A percentile compares a stretch with the other conserved stretches of the same genome.
These are phyloP conservation scores for Trichoderma orchidacearum DNA, from an alignment of 495 filamentous ascomycete genomes.

Conservation along the genomic window DNA sequence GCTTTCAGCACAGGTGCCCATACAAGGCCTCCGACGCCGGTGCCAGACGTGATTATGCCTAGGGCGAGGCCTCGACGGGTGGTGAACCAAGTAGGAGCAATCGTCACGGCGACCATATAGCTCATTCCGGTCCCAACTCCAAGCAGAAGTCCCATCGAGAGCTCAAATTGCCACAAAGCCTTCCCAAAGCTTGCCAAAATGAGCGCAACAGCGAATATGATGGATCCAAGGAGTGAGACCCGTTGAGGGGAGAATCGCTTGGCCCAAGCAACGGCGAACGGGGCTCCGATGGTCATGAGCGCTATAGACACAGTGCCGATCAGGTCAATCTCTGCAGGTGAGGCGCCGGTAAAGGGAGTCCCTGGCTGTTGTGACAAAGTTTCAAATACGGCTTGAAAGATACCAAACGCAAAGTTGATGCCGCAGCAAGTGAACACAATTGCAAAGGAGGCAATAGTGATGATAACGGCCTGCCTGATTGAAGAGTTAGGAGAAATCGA, in stretches of 20 bases:
- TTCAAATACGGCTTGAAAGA: slow-evolving; percentile 34
- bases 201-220: slow-evolving; percentile 25
- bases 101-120: slow-evolving; percentile 56
- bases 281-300: slow-evolving; percentile 31
- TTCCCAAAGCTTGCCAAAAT: slow-evolving; percentile 56
- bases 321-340: slow-evolving; percentile 25
- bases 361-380: slow-evolving; percentile 11
- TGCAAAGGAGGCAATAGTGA: slow-evolving; percentile 2
- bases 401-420: slow-evolving; percentile 30
- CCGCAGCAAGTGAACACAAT: slow-evolving; percentile 25
- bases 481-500: background rate
- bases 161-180: slow-evolving; percentile 57
- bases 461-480: background rate
- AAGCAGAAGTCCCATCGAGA: slow-evolving; percentile 65
- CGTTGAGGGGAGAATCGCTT: slow-evolving; percentile 21
- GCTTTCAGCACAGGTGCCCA: slow-evolving; percentile 26
- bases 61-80: slow-evolving; percentile 57
- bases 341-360: slow-evolving; percentile 24
- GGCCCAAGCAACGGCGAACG: slow-evolving; percentile 21
- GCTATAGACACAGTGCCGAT: slow-evolving; percentile 29
- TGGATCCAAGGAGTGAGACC: slow-evolving; percentile 25
- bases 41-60: slow-evolving; percentile 57
- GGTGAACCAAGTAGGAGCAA: slow-evolving; percentile 73
- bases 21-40: slow-evolving; percentile 58
- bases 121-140: slow-evolving; percentile 65